phyloP scores from a whole-genome alignment of 306 rosid species.

The Argentina anserina region DNA sequence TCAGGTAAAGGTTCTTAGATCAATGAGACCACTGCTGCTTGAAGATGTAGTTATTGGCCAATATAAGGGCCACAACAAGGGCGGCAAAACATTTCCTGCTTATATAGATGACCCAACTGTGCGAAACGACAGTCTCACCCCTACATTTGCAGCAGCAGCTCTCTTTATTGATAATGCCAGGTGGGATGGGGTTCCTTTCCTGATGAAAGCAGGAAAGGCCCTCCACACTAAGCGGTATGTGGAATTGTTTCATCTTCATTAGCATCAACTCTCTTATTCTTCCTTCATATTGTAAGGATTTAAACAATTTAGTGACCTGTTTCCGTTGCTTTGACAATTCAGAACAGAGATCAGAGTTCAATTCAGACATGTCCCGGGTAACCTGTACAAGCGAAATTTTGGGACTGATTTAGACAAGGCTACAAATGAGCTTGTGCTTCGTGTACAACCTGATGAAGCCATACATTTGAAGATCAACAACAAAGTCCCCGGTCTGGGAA shows the following conservation, averaged over 20 bases:
- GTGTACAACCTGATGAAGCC: constrained; percentile 97
- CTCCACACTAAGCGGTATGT: constrained; percentile 75
- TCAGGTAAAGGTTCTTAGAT: constrained; percentile 93
- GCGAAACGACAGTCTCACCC: constrained; percentile 77
- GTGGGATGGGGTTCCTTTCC: constrained; percentile 99
- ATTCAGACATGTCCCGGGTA: constrained; percentile 95
- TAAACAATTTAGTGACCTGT: constrained; percentile 15
- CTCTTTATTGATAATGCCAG: constrained; percentile 87
- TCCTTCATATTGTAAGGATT: constrained; percentile 10
- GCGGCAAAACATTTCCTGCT: constrained; percentile 66
- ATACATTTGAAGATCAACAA: constrained; percentile 95
- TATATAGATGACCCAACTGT: constrained; percentile 81
- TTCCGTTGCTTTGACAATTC: constrained; percentile 25
- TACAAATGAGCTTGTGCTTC: constrained; percentile 91
- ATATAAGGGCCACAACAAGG: constrained; percentile 83
- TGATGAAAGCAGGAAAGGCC: constrained; percentile 99
- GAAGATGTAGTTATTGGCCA: constrained; percentile 94
- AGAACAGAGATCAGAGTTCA: constrained; percentile 99
- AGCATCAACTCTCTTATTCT: constrained; percentile 3
- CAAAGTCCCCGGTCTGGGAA: constrained; percentile 95
- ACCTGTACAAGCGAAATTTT: constrained; percentile 78
- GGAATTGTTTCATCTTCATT: constrained; percentile 7
- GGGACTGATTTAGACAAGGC: constrained; percentile 93
- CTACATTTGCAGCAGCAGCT: constrained; percentile 96
- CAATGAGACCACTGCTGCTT: constrained; percentile 72